Evolutionary conservation across 164 flowering plant species (phyloP), one percentile per base, ranked within the genome.

Genomic region (Chimonanthus salicifolius): DNA sequence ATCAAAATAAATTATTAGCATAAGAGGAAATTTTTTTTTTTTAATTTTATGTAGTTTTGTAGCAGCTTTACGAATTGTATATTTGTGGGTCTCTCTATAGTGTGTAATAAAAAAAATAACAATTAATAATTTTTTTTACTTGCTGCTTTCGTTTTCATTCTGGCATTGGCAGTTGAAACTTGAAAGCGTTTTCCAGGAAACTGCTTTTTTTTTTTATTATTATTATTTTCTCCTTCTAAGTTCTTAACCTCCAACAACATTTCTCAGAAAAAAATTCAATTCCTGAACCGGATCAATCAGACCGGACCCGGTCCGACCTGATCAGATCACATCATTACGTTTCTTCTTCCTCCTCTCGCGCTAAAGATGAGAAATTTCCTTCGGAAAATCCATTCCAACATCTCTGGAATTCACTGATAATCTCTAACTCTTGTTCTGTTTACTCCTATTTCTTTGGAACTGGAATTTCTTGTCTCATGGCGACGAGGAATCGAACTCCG

Each of bases 401-500:
- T 70, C 72, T 70, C 20, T 70, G 49, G 44, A 15, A 10, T 33
- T 33, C 33, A 33, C 33, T 33, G 33, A 43, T 3, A 4, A 43
- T 3, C 21, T 18, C 72, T 58, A 3, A 1, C 43, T 7, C 54
- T 9, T 46, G 6, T 49, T 21, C 20, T 6, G 50, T 58, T 45
- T 44, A 20, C 47, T 62, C 43, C 18, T 46, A 16, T 60, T 47
- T n/a, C 11, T 7, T 43, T 13, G 60, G 16, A 43, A 44, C 47
- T 44, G 16, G 21, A 9, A 7, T 47, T 9, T 65, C 8, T 49
- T 16, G 20, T 58, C 44, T 67, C 44, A 92, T 94, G 98, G 95
- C 97, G 72, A 79, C 88, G 78, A 86, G 95, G 71, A 94, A 92
- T 78, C 83, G 95, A 47, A 92, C 92, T 10, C 64, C 72, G 8